phyloP scores from a whole-genome alignment of 345 rosid genomes.

The Salix koriyanagi region DNA sequence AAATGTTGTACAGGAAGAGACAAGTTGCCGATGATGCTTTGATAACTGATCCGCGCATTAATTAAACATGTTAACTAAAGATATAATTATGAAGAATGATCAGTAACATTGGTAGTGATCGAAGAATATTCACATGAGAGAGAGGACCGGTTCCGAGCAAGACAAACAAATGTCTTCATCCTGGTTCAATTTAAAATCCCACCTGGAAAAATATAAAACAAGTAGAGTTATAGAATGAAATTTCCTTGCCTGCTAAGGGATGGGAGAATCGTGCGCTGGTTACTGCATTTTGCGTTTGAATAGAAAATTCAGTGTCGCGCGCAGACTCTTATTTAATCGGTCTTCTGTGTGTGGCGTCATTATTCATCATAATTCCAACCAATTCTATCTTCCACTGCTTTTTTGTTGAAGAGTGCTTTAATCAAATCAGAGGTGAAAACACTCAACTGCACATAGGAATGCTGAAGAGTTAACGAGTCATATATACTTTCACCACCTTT shows the following conservation, averaged over 20 bases:
- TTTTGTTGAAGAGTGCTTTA: background rate
- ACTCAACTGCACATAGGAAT: background rate
- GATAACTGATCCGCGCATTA: background rate
- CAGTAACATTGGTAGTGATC: background rate
- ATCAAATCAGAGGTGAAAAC: background rate
- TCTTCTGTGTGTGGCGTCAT: background rate
- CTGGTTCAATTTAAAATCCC: background rate
- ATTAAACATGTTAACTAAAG: background rate
- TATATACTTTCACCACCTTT: background rate
- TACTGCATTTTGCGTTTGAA: background rate
- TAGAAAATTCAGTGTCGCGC: background rate
- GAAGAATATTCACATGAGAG: conserved; percentile 1
- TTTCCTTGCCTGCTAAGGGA: background rate
- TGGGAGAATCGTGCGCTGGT: background rate
- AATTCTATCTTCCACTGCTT: background rate
- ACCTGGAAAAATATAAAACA: background rate
- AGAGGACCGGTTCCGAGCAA: background rate
- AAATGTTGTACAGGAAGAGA: background rate
- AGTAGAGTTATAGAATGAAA: background rate
- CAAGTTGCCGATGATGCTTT: background rate
- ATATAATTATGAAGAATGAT: background rate
- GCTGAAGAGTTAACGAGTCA: background rate
- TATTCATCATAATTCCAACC: background rate
- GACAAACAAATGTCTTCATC: background rate
- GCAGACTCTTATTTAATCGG: background rate